Percentiles rank a stretch among this genome's conserved stretches.
Evolutionary conservation across 2,329 filamentous ascomycete genomes (phyloP).

Genomic region (Cladosporium velox): DNA sequence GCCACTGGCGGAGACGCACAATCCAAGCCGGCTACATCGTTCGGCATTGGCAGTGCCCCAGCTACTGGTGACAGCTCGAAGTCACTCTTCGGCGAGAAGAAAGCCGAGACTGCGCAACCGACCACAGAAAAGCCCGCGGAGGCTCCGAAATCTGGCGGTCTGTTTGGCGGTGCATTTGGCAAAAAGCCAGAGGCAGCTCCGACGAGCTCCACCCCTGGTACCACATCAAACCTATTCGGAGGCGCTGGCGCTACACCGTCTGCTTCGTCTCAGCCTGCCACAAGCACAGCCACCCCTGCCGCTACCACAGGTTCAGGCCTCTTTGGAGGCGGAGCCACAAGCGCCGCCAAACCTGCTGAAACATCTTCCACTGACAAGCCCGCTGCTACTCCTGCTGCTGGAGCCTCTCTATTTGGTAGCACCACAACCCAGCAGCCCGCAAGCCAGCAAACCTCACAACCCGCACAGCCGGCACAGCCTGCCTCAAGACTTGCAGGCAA

Average conservation of each 20-base stretch:
- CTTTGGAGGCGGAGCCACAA: conserved; percentile 20
- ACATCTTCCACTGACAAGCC: conserved; percentile 16
- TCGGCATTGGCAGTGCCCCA: conserved; percentile 2
- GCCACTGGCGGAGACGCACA: conserved; percentile 8
- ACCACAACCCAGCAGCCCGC: conserved; percentile 19
- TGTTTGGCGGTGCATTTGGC: conserved; percentile 20
- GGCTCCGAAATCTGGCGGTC: conserved; percentile 6
- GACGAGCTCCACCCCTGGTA: conserved; percentile 29
- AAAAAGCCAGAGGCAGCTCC: conserved; percentile 28
- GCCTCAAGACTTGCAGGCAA: conserved; percentile 94
- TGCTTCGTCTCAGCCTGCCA: conserved; percentile 14
- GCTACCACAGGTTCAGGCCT: conserved; percentile 20
- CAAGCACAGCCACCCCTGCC: conserved; percentile 22
- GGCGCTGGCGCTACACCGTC: conserved; percentile 11
- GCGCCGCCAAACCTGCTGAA: conserved; percentile 18
- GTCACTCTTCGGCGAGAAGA: conserved; percentile 17
- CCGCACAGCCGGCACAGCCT: conserved; percentile 47
- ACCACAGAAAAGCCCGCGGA: conserved; percentile 19
- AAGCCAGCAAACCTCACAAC: conserved; percentile 7
- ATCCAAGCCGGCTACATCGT: conserved; percentile 5
- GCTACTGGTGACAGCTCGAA: conserved; percentile 9
- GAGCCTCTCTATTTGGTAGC: conserved; percentile 16
- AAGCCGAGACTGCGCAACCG: conserved; percentile 11
- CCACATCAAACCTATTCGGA: conserved; percentile 18
- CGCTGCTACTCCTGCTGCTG: conserved; percentile 19